Evolutionary conservation across 495 filamentous ascomycete species (phyloP), one percentile per base, ranked within the genome.

Genomic region (Terfezia boudieri): DNA sequence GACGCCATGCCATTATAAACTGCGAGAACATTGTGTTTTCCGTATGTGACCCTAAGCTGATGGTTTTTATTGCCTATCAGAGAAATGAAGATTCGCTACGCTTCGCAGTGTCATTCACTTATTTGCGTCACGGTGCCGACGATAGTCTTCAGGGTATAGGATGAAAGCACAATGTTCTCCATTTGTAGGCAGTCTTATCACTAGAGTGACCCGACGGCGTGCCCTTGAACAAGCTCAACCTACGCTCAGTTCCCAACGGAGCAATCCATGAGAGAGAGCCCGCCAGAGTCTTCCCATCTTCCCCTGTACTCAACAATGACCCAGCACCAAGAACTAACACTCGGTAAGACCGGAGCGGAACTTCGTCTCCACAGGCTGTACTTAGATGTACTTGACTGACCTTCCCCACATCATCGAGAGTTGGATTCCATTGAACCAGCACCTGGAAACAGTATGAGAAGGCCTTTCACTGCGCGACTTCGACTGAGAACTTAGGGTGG

Each of bases 361-460:
- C 53, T 50, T 58, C 38, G 37, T 56, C 62, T 57, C 56, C 61
- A 56, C 62, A 64, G 50, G 61, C 54, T 59, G 60, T 63, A 64
- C 59, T 38, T 32, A 43, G 56, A 55, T 57, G 56, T 55, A 58
- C n/a, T 57, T 59, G 56, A 54, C 54, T 61, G 46, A 53, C 57
- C 53, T 54, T 51, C 54, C 54, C 55, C 37, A 53, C 36, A 23
- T 53, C 51, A 32, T 57, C 60, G 54, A 59, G 59, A 26, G 43
- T 38, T 37, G 32, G 32, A 46, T 59, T 55, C 50, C 53, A 43
- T 22, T 49, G 56, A 51, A 53, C 48, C 59, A 51, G 1, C 23
- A 23, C 52, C 56, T 57, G 61, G 57, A 64, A 64, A 56, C 54
- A 38, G 41, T 43, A 49, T 36, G 55, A 49, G 52, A 48, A 57